A percentile compares a stretch with the other conserved stretches of the same genome.
phyloP scores from a whole-genome alignment of 202 grass and related monocot species.

The Carex arenaria region DNA sequence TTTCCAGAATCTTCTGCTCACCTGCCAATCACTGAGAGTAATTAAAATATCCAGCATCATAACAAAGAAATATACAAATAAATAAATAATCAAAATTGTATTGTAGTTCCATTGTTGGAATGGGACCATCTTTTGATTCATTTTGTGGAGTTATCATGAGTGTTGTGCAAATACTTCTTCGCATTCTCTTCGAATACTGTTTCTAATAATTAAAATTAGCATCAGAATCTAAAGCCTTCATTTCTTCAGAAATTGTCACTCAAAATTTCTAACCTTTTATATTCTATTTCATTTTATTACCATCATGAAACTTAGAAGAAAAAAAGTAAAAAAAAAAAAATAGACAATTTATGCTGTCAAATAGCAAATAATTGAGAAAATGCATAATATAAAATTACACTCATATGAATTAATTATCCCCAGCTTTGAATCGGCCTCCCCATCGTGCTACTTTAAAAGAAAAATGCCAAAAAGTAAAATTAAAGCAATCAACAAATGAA shows the following conservation, averaged over 20 bases:
- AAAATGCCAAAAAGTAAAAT: not conserved
- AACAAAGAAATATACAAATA: constrained; percentile 23
- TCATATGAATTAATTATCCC: not conserved
- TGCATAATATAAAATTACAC: not conserved
- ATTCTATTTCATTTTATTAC: not conserved
- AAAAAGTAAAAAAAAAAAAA: not conserved
- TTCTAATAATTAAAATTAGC: not conserved
- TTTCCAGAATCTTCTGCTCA: constrained; percentile 53
- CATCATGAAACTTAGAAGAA: not conserved
- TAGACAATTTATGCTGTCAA: not conserved
- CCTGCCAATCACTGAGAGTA: constrained; percentile 91
- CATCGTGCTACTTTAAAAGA: not conserved
- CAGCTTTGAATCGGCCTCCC: not conserved
- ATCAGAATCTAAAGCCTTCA: not conserved
- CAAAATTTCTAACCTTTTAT: not conserved
- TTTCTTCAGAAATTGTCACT: not conserved
- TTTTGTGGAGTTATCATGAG: not conserved
- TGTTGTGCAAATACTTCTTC: not conserved
- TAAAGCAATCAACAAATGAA: not conserved
- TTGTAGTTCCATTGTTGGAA: constrained; percentile 7
- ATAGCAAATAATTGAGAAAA: not conserved
- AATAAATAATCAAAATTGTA: constrained; percentile 11
- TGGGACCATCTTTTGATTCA: not conserved
- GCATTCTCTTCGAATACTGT: not conserved
- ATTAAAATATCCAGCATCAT: constrained; percentile 83